These are phyloP conservation scores for Penicillium egyptiacum DNA, from an alignment of 495 filamentous ascomycete species.

Conservation along the genomic window DNA sequence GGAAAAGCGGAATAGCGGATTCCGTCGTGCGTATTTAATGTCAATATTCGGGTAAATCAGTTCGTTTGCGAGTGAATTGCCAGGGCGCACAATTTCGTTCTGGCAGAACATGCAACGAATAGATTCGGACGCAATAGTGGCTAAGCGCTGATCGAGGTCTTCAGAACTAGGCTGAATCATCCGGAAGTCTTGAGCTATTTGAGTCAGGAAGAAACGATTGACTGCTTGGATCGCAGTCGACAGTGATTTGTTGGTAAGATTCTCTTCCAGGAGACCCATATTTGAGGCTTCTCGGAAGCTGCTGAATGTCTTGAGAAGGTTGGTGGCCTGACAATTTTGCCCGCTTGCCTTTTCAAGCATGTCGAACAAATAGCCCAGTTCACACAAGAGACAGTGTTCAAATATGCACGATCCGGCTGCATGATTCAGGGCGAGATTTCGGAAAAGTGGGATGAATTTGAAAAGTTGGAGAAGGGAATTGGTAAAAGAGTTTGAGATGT, in stretches of 20 bases:
- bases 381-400: conserved; percentile 86
- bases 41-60: conserved; percentile 70
- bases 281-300: conserved; percentile 70
- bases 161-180: conserved; percentile 57
- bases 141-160: conserved; percentile 58
- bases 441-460: conserved; percentile 82
- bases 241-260: conserved; percentile 64
- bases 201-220: conserved; percentile 73
- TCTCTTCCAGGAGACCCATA: conserved; percentile 79
- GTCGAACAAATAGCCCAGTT: conserved; percentile 93
- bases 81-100: conserved; percentile 69
- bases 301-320: conserved; percentile 86
- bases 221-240: conserved; percentile 74
- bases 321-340: conserved; percentile 94
- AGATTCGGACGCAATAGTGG: conserved; percentile 54
- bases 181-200: conserved; percentile 68
- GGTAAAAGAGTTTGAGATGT: conserved; percentile 93
- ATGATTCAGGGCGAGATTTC: conserved; percentile 90
- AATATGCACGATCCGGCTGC: conserved; percentile 77
- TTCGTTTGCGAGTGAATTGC: conserved; percentile 73
- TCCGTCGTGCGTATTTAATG: conserved; percentile 50
- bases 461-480: conserved; percentile 91
- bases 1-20: conserved; percentile 66
- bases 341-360: conserved; percentile 97
- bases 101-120: conserved; percentile 82